phyloP scores from a whole-genome alignment of 1,139 yeast species.

The Hyphopichia wangnamkhiaoensis region DNA sequence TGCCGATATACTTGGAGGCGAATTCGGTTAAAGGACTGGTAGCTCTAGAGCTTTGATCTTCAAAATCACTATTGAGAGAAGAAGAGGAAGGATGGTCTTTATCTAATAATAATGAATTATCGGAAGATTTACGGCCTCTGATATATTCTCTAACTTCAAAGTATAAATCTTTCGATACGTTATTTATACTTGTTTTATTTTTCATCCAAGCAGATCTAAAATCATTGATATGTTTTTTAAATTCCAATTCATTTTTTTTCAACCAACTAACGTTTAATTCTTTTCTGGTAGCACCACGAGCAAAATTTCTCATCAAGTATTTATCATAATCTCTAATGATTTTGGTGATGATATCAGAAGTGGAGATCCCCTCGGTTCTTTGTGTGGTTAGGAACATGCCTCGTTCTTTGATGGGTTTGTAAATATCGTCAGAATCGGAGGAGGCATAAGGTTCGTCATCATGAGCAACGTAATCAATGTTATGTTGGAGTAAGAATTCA shows the following conservation, averaged over 20 bases:
- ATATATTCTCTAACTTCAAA: slow-evolving; percentile 79
- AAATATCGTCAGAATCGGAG: slow-evolving; percentile 84
- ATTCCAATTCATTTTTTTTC: slow-evolving; percentile 91
- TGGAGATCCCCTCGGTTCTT: slow-evolving; percentile 93
- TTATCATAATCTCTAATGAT: slow-evolving; percentile 95
- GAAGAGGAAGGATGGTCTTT: slow-evolving; percentile 4
- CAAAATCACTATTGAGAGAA: slow-evolving; percentile 28
- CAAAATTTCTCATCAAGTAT: slow-evolving; percentile 93
- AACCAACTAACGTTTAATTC: slow-evolving; percentile 96
- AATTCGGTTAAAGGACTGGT: slow-evolving; percentile 60
- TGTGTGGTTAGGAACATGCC: slow-evolving; percentile 95
- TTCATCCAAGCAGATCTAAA: slow-evolving; percentile 84
- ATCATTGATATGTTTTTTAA: slow-evolving; percentile 85
- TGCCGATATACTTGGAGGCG: slow-evolving; percentile 62
- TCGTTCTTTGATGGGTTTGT: slow-evolving; percentile 83
- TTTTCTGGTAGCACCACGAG: slow-evolving; percentile 95
- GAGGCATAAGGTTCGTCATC: slow-evolving; percentile 95
- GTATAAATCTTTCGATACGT: slow-evolving; percentile 77
- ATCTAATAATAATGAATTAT: neutral
- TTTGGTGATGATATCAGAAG: slow-evolving; percentile 93
- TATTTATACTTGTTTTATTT: slow-evolving; percentile 67
- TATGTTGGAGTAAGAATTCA: slow-evolving; percentile 73
- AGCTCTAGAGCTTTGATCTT: slow-evolving; percentile 27
- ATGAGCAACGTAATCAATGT: slow-evolving; percentile 95
- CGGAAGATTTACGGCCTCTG: slow-evolving; percentile 47